Evolutionary conservation across 352 stramenopile genomes (phyloP), one percentile per base, ranked within the genome.

Genomic region (Phytophthora sp.): DNA sequence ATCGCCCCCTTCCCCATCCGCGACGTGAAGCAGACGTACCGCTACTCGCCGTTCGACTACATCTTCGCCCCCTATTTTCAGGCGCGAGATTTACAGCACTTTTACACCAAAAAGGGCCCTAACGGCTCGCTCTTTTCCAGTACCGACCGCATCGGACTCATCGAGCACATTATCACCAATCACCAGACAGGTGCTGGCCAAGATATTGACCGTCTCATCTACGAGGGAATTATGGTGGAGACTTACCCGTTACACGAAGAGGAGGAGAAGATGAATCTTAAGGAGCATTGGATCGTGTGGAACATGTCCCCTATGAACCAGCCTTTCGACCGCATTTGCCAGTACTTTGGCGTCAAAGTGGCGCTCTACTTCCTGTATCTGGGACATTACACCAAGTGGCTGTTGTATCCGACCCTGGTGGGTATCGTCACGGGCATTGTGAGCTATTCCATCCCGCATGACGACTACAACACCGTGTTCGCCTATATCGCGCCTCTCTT

Each of bases 351-450:
- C 50, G 84, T 90, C 59, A 91, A 99, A 72, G 91, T 99, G 56
- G 91, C 92, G 20, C 97, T 99, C 57, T 99, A 99, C 78, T 99
- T 99, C 71, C 76, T 98, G 31, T 99, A 97, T 86, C 63, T 99
- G 21, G 94, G 98, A 13, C 95, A 99, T 75, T 98, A 96, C 73
- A 98, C 95, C 35, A 94, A 95, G 57, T 98, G 97, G 84, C 79
- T 99, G 26, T 67, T 98, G n/a, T 96, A 97, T 54, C 88, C 97
- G 20, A 95, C 91, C 36, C 54, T 98, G 18, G 64, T 98, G 41
- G 97, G 96, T 3, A 76, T 95, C 39, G 56, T 98, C 29, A 90
- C 97, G 27, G 94, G 94, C 15, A 85, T 97, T 15, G 69, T 90
- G 33, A 82, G 87, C 41, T 85, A 85, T 57, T 62, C 73, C 23